A percentile compares a stretch with the other conserved stretches of the same genome.
Conservation (phyloP, 2,329 filamentous ascomycete species). For the Exophiala sideris region DNA sequence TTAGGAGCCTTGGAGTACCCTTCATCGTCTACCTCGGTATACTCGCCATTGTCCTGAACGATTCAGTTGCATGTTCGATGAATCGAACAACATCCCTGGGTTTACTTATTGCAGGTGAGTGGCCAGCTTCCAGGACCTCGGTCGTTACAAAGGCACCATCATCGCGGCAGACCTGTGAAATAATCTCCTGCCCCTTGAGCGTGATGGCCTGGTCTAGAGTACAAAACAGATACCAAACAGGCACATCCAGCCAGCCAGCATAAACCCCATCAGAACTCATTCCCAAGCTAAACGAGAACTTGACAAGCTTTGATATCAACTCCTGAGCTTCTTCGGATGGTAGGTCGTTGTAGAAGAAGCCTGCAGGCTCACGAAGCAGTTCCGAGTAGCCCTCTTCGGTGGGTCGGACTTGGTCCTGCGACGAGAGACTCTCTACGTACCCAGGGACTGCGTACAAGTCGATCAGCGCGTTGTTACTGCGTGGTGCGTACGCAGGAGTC, state of each 20-base stretch:
- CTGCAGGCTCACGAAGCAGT: constrained; percentile 35
- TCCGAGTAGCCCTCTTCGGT: constrained; percentile 42
- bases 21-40: no score
- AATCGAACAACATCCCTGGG: constrained; percentile 40
- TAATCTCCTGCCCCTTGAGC: constrained; percentile 35
- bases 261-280: constrained; percentile 45
- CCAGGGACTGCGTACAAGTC: constrained; percentile 39
- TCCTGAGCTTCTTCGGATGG: constrained; percentile 41
- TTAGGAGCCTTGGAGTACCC: no score
- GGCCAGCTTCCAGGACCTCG: constrained; percentile 43
- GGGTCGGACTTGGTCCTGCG: not conserved
- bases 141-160: constrained; percentile 37
- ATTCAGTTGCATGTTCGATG: constrained; percentile 35
- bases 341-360: constrained; percentile 52
- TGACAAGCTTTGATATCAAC: constrained; percentile 42
- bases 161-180: constrained; percentile 7
- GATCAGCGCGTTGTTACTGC: constrained; percentile 41
- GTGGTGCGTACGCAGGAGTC: constrained; percentile 43
- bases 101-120: constrained; percentile 50
- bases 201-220: constrained; percentile 42
- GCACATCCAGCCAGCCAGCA: constrained; percentile 49
- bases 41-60: not conserved
- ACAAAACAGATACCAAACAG: constrained; percentile 46
- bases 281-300: constrained; percentile 43
- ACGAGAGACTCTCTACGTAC: constrained; percentile 39